Evolutionary conservation across 192 early-diverging fungal species (phyloP).

Genomic region (Phlyctochytrium arcticum): DNA sequence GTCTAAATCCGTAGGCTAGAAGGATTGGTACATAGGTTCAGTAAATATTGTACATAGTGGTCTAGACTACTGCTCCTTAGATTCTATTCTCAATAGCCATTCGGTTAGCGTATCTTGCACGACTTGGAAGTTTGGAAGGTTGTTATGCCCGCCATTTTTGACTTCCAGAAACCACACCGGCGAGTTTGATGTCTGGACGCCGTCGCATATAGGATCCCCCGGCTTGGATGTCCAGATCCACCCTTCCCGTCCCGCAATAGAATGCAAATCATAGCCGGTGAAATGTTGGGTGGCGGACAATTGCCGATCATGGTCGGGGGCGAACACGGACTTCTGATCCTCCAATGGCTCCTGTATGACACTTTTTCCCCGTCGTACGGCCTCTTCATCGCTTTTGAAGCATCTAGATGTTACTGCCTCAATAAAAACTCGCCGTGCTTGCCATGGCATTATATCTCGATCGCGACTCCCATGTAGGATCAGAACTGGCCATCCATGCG

Average conservation of each 20-base stretch:
- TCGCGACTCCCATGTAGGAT: conserved; percentile 42
- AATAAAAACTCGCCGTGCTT: conserved; percentile 24
- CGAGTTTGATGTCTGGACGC: too few species aligned
- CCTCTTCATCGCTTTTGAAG: not conserved
- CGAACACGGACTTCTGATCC: not conserved
- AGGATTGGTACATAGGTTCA: too few species aligned
- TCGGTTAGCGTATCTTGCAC: conserved; percentile 22
- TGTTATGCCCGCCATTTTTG: conserved; percentile 37
- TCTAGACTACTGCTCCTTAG: too few species aligned
- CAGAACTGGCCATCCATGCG: conserved; percentile 32
- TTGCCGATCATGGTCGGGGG: not conserved
- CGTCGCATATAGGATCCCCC: not conserved
- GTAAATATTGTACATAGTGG: too few species aligned
- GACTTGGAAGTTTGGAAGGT: conserved; percentile 24
- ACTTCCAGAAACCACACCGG: conserved; percentile 38
- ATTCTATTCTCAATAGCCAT: too few species aligned
- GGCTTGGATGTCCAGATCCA: conserved; percentile 9
- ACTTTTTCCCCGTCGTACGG: too few species aligned
- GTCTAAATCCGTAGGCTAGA: too few species aligned
- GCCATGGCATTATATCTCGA: conserved; percentile 40
- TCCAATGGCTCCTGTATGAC: not conserved
- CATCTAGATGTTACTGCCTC: conserved; percentile 6
- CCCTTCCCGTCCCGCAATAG: not conserved
- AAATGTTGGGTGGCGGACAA: not conserved
- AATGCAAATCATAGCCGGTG: not conserved